phyloP scores from a whole-genome alignment of 1,139 yeast genomes.

The Suhomyces terraborum region DNA sequence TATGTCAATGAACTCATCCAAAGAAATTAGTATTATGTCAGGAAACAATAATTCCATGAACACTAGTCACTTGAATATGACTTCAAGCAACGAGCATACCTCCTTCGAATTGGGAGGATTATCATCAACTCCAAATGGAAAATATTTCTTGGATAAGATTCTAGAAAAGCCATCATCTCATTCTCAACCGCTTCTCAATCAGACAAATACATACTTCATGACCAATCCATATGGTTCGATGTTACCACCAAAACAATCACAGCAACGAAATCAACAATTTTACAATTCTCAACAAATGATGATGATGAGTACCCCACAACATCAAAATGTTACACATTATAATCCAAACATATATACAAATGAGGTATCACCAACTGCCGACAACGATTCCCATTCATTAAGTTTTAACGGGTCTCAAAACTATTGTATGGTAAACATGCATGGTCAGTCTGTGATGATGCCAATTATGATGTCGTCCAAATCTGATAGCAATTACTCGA shows the following conservation, averaged over 20 bases:
- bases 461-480: constrained; percentile 15
- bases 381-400: constrained; percentile 8
- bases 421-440: constrained; percentile 16
- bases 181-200: constrained; percentile 23
- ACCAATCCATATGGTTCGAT: constrained; percentile 27
- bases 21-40: constrained; percentile 29
- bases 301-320: constrained; percentile 53
- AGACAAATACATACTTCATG: constrained; percentile 21
- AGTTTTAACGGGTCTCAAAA: constrained; percentile 11
- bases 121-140: constrained; percentile 47
- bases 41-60: constrained; percentile 33
- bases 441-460: constrained; percentile 19
- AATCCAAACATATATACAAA: constrained; percentile 14
- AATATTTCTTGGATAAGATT: constrained; percentile 42
- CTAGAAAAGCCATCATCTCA: constrained; percentile 46
- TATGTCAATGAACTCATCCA: constrained; percentile 22
- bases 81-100: constrained; percentile 31
- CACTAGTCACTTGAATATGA: constrained; percentile 27
- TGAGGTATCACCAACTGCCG: constrained; percentile 14
- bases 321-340: constrained; percentile 22
- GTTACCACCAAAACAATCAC: constrained; percentile 31
- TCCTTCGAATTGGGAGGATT: constrained; percentile 43
- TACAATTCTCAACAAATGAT: constrained; percentile 21
- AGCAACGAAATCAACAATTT: constrained; percentile 20
- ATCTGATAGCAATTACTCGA: constrained; percentile 5